These are phyloP conservation scores for Aspergillus luchuensis DNA, from an alignment of 2,329 filamentous ascomycete species.

Conservation along the genomic window DNA sequence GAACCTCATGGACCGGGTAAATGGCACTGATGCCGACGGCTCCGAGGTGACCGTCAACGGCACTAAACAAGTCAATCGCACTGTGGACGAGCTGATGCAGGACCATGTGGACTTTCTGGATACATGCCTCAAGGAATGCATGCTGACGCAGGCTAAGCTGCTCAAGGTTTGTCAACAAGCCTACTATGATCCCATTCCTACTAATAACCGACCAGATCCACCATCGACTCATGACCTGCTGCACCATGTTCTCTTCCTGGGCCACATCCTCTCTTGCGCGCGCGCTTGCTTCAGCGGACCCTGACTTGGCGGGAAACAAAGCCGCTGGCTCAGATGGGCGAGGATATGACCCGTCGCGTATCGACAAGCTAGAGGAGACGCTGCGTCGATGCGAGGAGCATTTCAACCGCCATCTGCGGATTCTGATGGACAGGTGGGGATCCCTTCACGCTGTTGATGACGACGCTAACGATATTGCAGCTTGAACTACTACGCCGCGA, in stretches of 20 bases:
- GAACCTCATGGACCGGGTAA: constrained; percentile 83
- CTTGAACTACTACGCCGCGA: constrained; percentile 94
- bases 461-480: constrained; percentile 21
- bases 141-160: constrained; percentile 95
- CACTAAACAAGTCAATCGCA: constrained; percentile 62
- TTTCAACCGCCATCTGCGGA: constrained; percentile 89
- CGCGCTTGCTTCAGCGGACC: constrained; percentile 80
- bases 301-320: constrained; percentile 61
- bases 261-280: constrained; percentile 77
- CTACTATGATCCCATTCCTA: neutral
- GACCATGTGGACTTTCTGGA: constrained; percentile 98
- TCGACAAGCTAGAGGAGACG: constrained; percentile 81
- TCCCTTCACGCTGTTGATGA: neutral
- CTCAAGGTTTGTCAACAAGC: constrained; percentile 65
- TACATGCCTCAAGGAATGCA: constrained; percentile 97
- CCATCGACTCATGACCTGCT: constrained; percentile 94
- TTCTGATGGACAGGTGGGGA: constrained; percentile 75
- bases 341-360: constrained; percentile 59
- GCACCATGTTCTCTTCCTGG: constrained; percentile 89
- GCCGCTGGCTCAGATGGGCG: constrained; percentile 37
- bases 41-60: constrained; percentile 42
- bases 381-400: constrained; percentile 91
- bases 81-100: constrained; percentile 97
- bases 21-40: constrained; percentile 53
- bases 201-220: constrained; percentile 69